Evolutionary conservation across 1,284 basidiomycete species (phyloP), one percentile per base, ranked within the genome.

Genomic region (Tilletia walkeri): DNA sequence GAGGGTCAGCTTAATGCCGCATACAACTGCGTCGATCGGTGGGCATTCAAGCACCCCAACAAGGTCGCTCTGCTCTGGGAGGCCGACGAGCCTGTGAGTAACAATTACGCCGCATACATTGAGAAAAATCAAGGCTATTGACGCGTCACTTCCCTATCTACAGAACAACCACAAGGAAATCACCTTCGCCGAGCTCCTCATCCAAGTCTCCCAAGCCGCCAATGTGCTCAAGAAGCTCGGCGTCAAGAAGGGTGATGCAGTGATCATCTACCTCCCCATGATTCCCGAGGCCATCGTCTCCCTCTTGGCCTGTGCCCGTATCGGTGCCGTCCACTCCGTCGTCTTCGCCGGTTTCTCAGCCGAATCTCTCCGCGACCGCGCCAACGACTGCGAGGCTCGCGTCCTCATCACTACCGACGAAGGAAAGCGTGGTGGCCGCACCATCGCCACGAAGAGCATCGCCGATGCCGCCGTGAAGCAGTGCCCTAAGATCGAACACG

Each of bases 301-400:
- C 41, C 94, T 99, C 89, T 90, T 99, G 68, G 95, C 95, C 24
- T 98, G 95, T 85, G 95, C 95, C 5, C 91, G 95, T 78, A 93
- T 99, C 80, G 96, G 95, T 68, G 95, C 96, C 36, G 88, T 99
- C 69, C 96, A 99, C 87, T 96, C 94, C n/a, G 95, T 98, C 82
- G 91, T 99, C 75, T 99, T 99, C 81, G 95, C 95, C 66, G 95
- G 96, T 16, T 99, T 99, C 88, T 94, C 91, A 9, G 90, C 95
- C n/a, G 96, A 98, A 85, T 92, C 92, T 10, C 90, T 99, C 69
- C 89, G 95, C 67, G 96, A 98, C 85, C 91, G 96, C 72, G 89
- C 95, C 53, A 88, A 90, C 71, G 96, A 99, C 85, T 96, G 95
- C 86, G 88, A 89, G 79, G 93, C 90, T 48, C 89, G 90, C 69